Conservation (phyloP, 768 basidiomycete genomes). For the Leccinellum luteum region DNA sequence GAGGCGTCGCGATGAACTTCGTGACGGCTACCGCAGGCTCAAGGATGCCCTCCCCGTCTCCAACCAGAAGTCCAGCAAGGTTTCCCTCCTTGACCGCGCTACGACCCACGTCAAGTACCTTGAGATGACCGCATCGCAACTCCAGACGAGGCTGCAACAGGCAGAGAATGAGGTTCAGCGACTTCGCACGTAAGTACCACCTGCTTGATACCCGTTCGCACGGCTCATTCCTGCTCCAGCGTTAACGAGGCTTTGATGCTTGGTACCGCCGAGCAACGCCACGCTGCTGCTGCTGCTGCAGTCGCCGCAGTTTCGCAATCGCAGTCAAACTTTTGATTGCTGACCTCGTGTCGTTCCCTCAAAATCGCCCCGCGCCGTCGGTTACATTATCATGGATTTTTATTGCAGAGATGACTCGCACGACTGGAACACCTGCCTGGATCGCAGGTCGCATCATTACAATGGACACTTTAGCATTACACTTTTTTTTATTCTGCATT, state of each 20-base stretch:
- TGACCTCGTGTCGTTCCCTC: conserved; percentile 13
- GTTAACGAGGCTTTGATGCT: conserved; percentile 91
- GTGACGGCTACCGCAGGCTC: conserved; percentile 87
- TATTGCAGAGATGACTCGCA: conserved; percentile 38
- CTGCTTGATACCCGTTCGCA: neutral
- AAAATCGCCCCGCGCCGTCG: conserved; percentile 30
- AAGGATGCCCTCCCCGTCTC: conserved; percentile 87
- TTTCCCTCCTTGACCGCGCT: conserved; percentile 84
- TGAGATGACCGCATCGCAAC: conserved; percentile 72
- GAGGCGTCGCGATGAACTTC: conserved; percentile 86
- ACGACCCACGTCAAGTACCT: conserved; percentile 86
- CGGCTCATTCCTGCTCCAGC: conserved; percentile 28
- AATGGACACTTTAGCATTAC: conserved; percentile 41
- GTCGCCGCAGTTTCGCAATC: conserved; percentile 49
- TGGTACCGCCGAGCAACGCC: conserved; percentile 72
- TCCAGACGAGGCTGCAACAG: conserved; percentile 73
- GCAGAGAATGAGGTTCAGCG: conserved; percentile 80
- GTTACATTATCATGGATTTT: conserved; percentile 39
- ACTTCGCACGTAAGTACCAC: conserved; percentile 53
- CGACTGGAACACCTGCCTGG: conserved; percentile 55
- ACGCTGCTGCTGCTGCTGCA: conserved; percentile 56
- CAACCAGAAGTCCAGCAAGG: conserved; percentile 93
- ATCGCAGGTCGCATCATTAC: conserved; percentile 55
- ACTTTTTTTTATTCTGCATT: conserved; percentile 41
- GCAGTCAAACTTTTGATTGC: conserved; percentile 46